phyloP scores from a whole-genome alignment of 1,284 basidiomycete genomes.

The Microbotryum saponariae region DNA sequence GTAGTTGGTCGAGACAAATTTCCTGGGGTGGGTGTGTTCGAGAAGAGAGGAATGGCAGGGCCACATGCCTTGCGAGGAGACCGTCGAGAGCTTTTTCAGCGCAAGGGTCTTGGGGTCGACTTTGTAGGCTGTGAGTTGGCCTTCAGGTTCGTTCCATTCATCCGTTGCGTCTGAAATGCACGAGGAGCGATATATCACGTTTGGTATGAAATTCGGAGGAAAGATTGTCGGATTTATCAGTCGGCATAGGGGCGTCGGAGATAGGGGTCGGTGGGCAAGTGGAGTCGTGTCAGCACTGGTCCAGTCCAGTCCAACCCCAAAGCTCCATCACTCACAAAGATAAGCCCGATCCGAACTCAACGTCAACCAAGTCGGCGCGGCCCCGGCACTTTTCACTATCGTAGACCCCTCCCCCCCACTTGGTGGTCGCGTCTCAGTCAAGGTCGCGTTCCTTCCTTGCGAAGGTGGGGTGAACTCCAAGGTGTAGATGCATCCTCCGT shows the following conservation, averaged over 20 bases:
- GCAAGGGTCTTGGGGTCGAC: not conserved
- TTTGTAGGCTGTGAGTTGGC: not conserved
- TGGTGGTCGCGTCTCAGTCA: no score
- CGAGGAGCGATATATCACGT: not conserved
- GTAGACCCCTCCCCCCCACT: no score
- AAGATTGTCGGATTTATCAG: not conserved
- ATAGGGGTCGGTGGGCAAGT: not conserved
- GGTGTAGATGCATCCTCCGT: slow-evolving; percentile 13
- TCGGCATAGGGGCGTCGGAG: no score
- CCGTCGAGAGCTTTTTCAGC: not conserved
- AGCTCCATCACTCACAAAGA: not conserved
- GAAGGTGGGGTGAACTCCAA: slow-evolving; percentile 10
- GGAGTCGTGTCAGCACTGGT: slow-evolving; percentile 4
- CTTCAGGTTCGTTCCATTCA: slow-evolving; percentile 14
- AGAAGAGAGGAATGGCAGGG: slow-evolving; percentile 18
- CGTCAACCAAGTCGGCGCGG: slow-evolving; percentile 25
- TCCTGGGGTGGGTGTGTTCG: not conserved
- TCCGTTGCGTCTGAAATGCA: not conserved
- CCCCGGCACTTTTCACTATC: slow-evolving; percentile 2
- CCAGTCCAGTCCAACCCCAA: not conserved
- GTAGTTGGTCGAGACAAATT: slow-evolving; percentile 21
- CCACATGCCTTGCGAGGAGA: slow-evolving; percentile 13
- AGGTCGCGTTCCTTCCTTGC: not conserved
- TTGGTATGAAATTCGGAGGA: not conserved
- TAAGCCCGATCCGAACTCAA: not conserved